phyloP scores from a whole-genome alignment of 2,329 filamentous ascomycete species.

The Colletotrichum phormii region DNA sequence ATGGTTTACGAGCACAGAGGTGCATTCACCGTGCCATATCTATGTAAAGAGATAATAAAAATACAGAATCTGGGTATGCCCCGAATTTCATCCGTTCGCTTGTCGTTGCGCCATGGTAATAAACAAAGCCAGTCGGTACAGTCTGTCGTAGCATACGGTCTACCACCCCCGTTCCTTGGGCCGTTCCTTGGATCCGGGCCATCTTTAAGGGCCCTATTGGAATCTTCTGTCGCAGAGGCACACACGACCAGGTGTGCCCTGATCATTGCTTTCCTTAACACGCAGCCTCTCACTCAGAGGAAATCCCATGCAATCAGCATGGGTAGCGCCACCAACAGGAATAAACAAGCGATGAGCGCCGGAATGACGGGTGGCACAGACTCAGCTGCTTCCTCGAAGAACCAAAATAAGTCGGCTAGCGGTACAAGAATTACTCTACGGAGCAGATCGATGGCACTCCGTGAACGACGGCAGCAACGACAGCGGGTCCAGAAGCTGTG shows the following conservation, averaged over 20 bases:
- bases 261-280: not conserved
- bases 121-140: not conserved
- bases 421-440: constrained; percentile 23
- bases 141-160: not conserved
- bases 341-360: constrained; percentile 24
- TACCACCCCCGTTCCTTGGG: not conserved
- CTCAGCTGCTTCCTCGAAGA: constrained; percentile 22
- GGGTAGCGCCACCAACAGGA: constrained; percentile 22
- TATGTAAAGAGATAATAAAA: not conserved
- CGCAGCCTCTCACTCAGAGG: not conserved
- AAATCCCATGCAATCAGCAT: constrained; percentile 24
- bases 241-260: not conserved
- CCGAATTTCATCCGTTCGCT: not conserved
- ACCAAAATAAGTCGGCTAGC: constrained; percentile 13
- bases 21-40: not conserved
- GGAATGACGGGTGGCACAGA: constrained; percentile 27
- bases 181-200: not conserved
- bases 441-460: constrained; percentile 19
- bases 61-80: not conserved
- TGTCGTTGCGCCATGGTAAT: not conserved
- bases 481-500: constrained; percentile 34
- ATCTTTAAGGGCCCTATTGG: not conserved
- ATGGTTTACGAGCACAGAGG: not conserved
- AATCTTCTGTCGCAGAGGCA: not conserved
- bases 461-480: constrained; percentile 24